Base-by-base conservation (phyloP, 2,329 filamentous ascomycete genomes). In the Aspergillus versicolor region DNA sequence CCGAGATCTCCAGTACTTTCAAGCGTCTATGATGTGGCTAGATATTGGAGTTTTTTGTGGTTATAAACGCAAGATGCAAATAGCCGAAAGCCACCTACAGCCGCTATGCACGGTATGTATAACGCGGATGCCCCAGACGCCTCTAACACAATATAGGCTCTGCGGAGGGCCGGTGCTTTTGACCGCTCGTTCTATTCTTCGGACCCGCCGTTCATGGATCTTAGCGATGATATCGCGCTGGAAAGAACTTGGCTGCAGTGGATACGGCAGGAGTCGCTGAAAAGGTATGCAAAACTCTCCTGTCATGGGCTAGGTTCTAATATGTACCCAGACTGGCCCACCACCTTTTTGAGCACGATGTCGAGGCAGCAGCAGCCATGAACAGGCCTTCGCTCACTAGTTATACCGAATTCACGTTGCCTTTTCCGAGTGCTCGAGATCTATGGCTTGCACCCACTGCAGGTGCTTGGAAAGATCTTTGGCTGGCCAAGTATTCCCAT, bases 11-110 rank as follows among this genome's bases (percentile, higher is more conserved):
- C 52, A 54, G 19, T 54, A 54, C 19, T 54, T 54, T 30, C 52
- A 54, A 17, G 52, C 52, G 6, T 54, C 52, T 11, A 54, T 54
- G 52, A 54, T 54, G 45, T 54, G 52, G 52, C 21, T 54, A 24
- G 52, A 54, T 43, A 54, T 54, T 13, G 52, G 52, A 5, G n/a
- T 49, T 0, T 54, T 54, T 22, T 54, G 52, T 24, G 52, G 52
- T 17, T 54, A 54, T 24, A 48, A 54, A 49, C 44, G 52, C 6
- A 54, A 54, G 27, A 54, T 54, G 52, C 44, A 54, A 27, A 54
- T 54, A 21, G 52, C 52, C 3, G 52, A 54, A 38, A 54, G 52
- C 24, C 21, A 54, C 21, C 27, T 54, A 15, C 52, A 54, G 17
- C 52, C 52, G 21, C 21, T 54, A n/a, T 54, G 52, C 27, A 54